These are phyloP conservation scores for Myxozyma geophila DNA, from an alignment of 805 yeast species.

Conservation along the genomic window DNA sequence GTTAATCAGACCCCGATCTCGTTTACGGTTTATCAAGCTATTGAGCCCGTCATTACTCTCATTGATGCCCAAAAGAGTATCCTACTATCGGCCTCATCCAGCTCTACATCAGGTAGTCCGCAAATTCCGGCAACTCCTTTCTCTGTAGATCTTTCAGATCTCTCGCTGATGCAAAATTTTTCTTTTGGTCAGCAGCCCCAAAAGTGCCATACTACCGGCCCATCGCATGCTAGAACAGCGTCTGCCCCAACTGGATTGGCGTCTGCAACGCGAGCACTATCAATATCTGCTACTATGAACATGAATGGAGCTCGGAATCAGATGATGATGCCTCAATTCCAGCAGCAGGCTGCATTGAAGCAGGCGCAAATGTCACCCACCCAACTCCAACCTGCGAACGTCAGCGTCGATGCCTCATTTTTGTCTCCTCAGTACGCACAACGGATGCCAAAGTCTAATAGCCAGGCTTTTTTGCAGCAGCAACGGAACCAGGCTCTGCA, in stretches of 20 bases:
- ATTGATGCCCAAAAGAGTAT: conserved; percentile 10
- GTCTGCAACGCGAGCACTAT: not conserved
- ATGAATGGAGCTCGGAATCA: not conserved
- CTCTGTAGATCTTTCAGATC: conserved; percentile 7
- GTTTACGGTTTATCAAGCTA: conserved; percentile 19
- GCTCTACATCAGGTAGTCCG: conserved; percentile 2
- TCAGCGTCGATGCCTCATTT: not conserved
- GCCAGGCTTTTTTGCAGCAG: conserved; percentile 2
- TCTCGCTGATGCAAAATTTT: conserved; percentile 14
- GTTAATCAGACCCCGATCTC: conserved; percentile 21
- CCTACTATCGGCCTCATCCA: not conserved
- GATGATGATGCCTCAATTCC: not conserved
- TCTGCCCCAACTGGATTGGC: not conserved
- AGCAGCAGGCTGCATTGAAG: not conserved
- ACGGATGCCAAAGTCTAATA: not conserved
- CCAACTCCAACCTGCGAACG: not conserved
- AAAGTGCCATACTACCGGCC: not conserved
- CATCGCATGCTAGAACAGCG: conserved; percentile 4
- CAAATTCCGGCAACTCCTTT: conserved; percentile 6
- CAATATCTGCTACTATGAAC: conserved; percentile 9
- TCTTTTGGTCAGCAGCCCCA: not conserved
- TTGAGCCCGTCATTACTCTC: conserved; percentile 14
- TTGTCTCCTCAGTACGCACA: conserved; percentile 1
- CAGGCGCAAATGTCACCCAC: conserved; percentile 1
- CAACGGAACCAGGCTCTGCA: conserved; percentile 4